phyloP scores from a whole-genome alignment of 1,284 basidiomycete species.

The Schizophyllum commune region DNA sequence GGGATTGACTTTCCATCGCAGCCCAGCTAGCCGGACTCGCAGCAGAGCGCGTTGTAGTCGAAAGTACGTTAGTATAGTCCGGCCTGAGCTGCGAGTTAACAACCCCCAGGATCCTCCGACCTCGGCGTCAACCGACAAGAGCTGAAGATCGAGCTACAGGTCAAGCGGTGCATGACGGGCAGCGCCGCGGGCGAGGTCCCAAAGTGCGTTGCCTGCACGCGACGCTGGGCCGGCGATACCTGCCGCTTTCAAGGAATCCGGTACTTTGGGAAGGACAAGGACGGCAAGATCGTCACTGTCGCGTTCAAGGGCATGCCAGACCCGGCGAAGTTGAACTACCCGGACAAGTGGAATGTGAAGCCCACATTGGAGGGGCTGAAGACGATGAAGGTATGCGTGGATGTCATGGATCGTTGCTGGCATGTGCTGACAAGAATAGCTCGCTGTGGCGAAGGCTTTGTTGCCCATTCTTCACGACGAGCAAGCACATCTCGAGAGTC shows the following conservation, averaged over 20 bases:
- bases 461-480: conserved; percentile 65
- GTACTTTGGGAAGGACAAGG: conserved; percentile 56
- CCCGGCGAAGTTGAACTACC: conserved; percentile 56
- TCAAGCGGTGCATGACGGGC: conserved; percentile 73
- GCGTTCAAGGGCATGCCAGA: conserved; percentile 50
- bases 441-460: conserved; percentile 58
- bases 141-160: conserved; percentile 45
- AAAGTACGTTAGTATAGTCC: background rate
- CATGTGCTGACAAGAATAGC: conserved; percentile 7
- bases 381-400: conserved; percentile 47
- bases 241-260: conserved; percentile 75
- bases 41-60: background rate
- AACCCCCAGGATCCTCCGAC: background rate
- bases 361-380: conserved; percentile 41
- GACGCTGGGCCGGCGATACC: conserved; percentile 76
- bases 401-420: conserved; percentile 5
- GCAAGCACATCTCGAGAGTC: conserved; percentile 54
- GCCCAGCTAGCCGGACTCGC: background rate
- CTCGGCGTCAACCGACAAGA: background rate
- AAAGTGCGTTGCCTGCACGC: conserved; percentile 71
- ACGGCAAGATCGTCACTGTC: conserved; percentile 51
- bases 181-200: conserved; percentile 67
- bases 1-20: background rate
- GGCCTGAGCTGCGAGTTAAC: background rate
- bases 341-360: conserved; percentile 55